phyloP scores from a whole-genome alignment of 1,139 yeast species.

The Scheffersomyces stambukii region DNA sequence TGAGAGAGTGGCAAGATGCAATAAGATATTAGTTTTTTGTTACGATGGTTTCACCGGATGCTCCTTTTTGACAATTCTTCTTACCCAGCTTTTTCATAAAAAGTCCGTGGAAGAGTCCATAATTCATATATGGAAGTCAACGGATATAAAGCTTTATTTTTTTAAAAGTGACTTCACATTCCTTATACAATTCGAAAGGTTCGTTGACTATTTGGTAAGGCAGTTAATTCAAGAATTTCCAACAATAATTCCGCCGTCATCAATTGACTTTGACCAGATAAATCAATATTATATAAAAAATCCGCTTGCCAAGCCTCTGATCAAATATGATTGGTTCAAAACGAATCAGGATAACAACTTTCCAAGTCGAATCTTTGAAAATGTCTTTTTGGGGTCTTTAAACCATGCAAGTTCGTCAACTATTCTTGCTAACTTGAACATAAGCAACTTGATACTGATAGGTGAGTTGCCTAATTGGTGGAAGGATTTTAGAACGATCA shows the following conservation, averaged over 20 bases:
- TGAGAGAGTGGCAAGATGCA: slow-evolving; percentile 17
- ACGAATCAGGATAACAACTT: slow-evolving; percentile 31
- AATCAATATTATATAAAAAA: slow-evolving; percentile 5
- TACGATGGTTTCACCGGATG: slow-evolving; percentile 42
- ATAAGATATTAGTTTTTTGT: slow-evolving; percentile 29
- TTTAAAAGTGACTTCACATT: slow-evolving; percentile 30
- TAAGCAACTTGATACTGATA: slow-evolving; percentile 28
- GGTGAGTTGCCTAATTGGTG: slow-evolving; percentile 40
- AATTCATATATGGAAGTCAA: slow-evolving; percentile 2
- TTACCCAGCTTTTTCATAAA: slow-evolving; percentile 18
- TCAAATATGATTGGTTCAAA: slow-evolving; percentile 38
- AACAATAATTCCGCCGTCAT: slow-evolving; percentile 5
- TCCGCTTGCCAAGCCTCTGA: slow-evolving; percentile 5
- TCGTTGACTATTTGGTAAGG: slow-evolving; percentile 15
- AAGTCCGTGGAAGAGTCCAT: slow-evolving; percentile 23
- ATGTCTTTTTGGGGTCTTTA: slow-evolving; percentile 32
- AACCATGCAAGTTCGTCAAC: slow-evolving; percentile 34
- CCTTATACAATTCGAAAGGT: slow-evolving; percentile 29
- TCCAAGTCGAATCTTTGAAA: slow-evolving; percentile 29
- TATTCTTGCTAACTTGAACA: slow-evolving; percentile 20
- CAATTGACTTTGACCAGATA: slow-evolving; percentile 5
- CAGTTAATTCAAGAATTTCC: slow-evolving; percentile 8
- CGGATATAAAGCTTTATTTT: slow-evolving; percentile 11
- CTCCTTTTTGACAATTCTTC: slow-evolving; percentile 25
- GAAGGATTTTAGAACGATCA: slow-evolving; percentile 13